Base-by-base conservation (phyloP, 2,329 filamentous ascomycete genomes). In the Graphilbum fragrans region DNA sequence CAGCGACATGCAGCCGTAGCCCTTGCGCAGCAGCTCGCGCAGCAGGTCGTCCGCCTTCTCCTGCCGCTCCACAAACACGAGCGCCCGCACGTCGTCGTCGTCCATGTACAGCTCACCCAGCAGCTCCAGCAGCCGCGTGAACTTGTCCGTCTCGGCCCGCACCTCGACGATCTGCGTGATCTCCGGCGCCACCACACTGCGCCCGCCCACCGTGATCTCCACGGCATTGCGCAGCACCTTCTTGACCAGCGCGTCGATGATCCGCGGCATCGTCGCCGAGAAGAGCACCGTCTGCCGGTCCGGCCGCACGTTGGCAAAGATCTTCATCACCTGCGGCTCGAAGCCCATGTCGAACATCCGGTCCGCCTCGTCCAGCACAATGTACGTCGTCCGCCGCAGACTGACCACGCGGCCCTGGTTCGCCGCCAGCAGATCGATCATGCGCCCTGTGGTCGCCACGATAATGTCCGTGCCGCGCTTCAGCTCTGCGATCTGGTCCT, bases 281-380 rank as follows among this genome's bases (percentile, higher is more conserved):
- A 96, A 98, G 20, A 96, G 71, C 39, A 96, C 87, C 1, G 87
- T 94, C 58, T 98, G 92, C 39, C 85, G 80, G 57, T 95, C 85
- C 1, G 92, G 88, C 37, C 92, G 81, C 58, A 94, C 83, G 54
- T 92, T 94, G 50, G 79, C 78, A 56, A 96, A 80, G 44, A 98
- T 92, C 61, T 94, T 95, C 77, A 92, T 92, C 41, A 98, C 88
- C 59, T 98, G 92, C 2, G 92, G 90, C 62, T 94, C 90, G 55
- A 98, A 98, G 14, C 92, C 92, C 92, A 98, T 96, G 59, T 98
- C 92, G 57, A 96, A 95, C 92, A 98, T 96, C 47, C 92, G 82
- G 61, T 98, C 92, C 37, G 92, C 92, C 63, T 98, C 92, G 57
- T 98, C 92, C 32, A 98, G 74, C 11, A 98, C 92, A 20, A 95